phyloP scores from a whole-genome alignment of 176 grass and related monocot genomes.

The Guadua angustifolia region DNA sequence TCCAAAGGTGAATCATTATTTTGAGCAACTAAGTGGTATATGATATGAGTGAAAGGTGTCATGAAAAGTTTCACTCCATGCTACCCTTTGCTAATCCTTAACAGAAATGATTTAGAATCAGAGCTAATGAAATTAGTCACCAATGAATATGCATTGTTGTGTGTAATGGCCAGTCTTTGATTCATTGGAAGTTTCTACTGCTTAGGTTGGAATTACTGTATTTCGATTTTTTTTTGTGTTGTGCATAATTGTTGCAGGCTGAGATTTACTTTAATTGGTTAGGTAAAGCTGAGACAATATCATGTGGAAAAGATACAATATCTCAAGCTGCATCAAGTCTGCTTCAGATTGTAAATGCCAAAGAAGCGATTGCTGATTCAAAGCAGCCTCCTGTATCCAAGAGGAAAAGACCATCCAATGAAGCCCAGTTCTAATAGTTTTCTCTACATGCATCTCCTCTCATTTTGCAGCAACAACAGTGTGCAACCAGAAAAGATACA shows the following conservation, averaged over 20 bases:
- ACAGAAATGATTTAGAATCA: constrained; percentile 8
- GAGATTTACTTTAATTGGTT: constrained; percentile 23
- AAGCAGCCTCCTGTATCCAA: constrained; percentile 60
- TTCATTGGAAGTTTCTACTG: constrained; percentile 24
- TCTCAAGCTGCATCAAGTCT: constrained; percentile 39
- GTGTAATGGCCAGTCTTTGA: not conserved
- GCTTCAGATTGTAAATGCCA: constrained; percentile 43
- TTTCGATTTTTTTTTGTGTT: constrained; percentile 9
- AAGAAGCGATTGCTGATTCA: constrained; percentile 47
- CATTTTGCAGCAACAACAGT: constrained; percentile 67
- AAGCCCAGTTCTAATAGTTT: too few species aligned
- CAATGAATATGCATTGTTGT: constrained; percentile 18
- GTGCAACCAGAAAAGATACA: constrained; percentile 58
- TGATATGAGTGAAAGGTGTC: too few species aligned
- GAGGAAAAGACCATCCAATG: constrained; percentile 58
- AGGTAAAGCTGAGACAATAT: constrained; percentile 53
- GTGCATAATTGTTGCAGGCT: not conserved
- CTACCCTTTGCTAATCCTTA: constrained; percentile 6
- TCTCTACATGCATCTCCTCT: not conserved
- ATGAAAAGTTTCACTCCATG: too few species aligned
- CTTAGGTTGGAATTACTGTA: constrained; percentile 2
- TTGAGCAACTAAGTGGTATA: too few species aligned
- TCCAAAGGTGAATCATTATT: too few species aligned
- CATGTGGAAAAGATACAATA: constrained; percentile 36
- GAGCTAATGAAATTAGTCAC: constrained; percentile 31